A percentile compares a stretch with the other conserved stretches of the same genome.
Conservation (phyloP, 805 yeast species). For the Isabelozyma gotoi region DNA sequence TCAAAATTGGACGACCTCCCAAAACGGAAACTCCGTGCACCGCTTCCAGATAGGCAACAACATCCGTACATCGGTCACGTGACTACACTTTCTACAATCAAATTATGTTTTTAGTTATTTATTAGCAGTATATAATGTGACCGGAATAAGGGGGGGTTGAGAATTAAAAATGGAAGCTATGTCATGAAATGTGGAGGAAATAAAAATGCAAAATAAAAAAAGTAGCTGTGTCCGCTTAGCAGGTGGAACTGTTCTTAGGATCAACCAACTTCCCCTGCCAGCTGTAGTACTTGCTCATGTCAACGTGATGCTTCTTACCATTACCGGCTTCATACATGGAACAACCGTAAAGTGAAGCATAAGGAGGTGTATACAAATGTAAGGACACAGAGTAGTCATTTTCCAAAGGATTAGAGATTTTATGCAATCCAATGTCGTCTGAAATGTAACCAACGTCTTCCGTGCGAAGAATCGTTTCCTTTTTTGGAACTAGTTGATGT, state of each 20-base stretch:
- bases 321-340: constrained; percentile 47
- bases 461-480: constrained; percentile 26
- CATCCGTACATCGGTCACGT: too few relatives aligned
- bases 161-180: background rate
- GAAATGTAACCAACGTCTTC: constrained; percentile 63
- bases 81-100: too few relatives aligned
- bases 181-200: too few relatives aligned
- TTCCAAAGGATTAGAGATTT: constrained; percentile 50
- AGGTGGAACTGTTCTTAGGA: constrained; percentile 19
- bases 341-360: constrained; percentile 62
- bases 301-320: constrained; percentile 54
- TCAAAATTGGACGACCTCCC: too few relatives aligned
- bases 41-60: too few relatives aligned
- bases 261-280: constrained; percentile 52
- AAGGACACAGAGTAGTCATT: constrained; percentile 55
- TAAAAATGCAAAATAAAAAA: background rate
- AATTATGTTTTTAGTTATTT: too few relatives aligned
- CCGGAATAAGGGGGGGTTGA: background rate
- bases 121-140: background rate
- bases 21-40: too few relatives aligned
- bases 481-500: constrained; percentile 18
- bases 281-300: constrained; percentile 59
- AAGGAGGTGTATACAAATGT: constrained; percentile 77
- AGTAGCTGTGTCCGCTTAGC: constrained; percentile 7
- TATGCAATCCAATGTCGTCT: constrained; percentile 66